These are phyloP conservation scores for Penicillium pancosmium DNA, from an alignment of 495 filamentous ascomycete genomes.

Conservation along the genomic window DNA sequence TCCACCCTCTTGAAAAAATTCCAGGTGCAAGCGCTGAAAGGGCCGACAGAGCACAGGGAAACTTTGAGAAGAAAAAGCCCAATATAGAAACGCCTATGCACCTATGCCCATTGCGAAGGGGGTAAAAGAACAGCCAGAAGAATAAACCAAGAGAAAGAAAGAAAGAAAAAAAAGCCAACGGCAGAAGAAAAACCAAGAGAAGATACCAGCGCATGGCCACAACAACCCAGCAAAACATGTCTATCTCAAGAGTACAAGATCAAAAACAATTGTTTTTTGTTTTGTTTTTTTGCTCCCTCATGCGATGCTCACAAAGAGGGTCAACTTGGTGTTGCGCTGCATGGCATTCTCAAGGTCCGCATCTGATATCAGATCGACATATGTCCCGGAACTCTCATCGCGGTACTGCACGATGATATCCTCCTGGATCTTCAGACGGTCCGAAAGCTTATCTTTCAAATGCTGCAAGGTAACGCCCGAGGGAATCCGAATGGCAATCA, in stretches of 20 bases:
- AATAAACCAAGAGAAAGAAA: slow-evolving; percentile 14
- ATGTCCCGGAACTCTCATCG: slow-evolving; percentile 78
- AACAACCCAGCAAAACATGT: slow-evolving; percentile 1
- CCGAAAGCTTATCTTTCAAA: slow-evolving; percentile 78
- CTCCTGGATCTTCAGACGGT: slow-evolving; percentile 74
- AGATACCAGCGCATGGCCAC: not conserved
- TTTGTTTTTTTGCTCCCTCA: slow-evolving; percentile 24
- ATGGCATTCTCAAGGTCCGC: slow-evolving; percentile 79
- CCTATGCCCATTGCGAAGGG: slow-evolving; percentile 26
- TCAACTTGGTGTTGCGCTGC: slow-evolving; percentile 81
- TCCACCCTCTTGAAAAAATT: slow-evolving; percentile 16
- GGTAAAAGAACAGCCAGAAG: slow-evolving; percentile 19
- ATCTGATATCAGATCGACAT: slow-evolving; percentile 73
- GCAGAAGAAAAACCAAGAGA: not conserved
- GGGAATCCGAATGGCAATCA: slow-evolving; percentile 88
- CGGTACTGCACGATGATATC: slow-evolving; percentile 80
- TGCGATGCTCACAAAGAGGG: slow-evolving; percentile 70
- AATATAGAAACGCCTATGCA: slow-evolving; percentile 34
- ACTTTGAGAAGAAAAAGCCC: slow-evolving; percentile 4
- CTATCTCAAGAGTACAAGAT: slow-evolving; percentile 14
- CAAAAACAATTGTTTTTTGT: not conserved
- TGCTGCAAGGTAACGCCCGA: slow-evolving; percentile 74
- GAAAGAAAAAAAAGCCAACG: not conserved
- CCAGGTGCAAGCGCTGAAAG: slow-evolving; percentile 27
- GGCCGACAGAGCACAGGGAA: slow-evolving; percentile 19